A percentile compares a stretch with the other conserved stretches of the same genome.
These are phyloP conservation scores for Didymellaceae sp. DNA, from an alignment of 2,329 filamentous ascomycete genomes.

Conservation along the genomic window DNA sequence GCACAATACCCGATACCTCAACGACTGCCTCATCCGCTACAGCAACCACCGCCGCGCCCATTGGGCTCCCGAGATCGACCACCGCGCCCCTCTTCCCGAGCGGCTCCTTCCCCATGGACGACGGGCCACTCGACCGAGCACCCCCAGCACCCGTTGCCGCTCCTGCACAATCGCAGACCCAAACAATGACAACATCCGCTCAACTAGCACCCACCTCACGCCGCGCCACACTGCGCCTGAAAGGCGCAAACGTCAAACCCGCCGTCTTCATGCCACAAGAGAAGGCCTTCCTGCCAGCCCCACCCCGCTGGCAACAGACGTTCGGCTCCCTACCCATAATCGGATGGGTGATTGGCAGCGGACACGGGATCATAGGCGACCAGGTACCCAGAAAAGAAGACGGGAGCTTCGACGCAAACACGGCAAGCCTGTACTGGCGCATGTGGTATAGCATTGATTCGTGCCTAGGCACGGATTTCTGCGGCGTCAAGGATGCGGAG, in stretches of 20 bases:
- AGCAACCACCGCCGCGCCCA: slow-evolving; percentile 22
- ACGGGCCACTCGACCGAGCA: slow-evolving; percentile 15
- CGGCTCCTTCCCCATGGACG: slow-evolving; percentile 36
- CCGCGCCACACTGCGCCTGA: slow-evolving; percentile 37
- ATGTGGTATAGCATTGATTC: slow-evolving; percentile 65
- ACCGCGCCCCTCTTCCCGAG: slow-evolving; percentile 24
- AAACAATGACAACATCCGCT: slow-evolving; percentile 29
- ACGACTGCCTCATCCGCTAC: slow-evolving; percentile 51
- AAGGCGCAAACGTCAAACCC: slow-evolving; percentile 45
- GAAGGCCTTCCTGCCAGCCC: slow-evolving; percentile 55
- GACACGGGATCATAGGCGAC: slow-evolving; percentile 71
- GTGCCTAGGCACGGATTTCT: slow-evolving; percentile 66
- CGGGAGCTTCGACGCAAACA: slow-evolving; percentile 79
- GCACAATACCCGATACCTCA: slow-evolving; percentile 44
- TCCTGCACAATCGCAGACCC: slow-evolving; percentile 36
- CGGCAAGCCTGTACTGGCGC: slow-evolving; percentile 66
- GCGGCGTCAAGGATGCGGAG: slow-evolving; percentile 63
- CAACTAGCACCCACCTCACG: slow-evolving; percentile 27
- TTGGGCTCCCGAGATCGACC: slow-evolving; percentile 25
- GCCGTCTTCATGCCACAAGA: slow-evolving; percentile 53
- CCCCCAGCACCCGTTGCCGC: slow-evolving; percentile 34
- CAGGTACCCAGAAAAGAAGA: slow-evolving; percentile 74
- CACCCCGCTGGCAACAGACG: slow-evolving; percentile 50
- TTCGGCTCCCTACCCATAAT: slow-evolving; percentile 60
- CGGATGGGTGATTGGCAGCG: slow-evolving; percentile 51